These are phyloP conservation scores for Phytopythium aichiense DNA, from an alignment of 352 stramenopile genomes.

Conservation along the genomic window DNA sequence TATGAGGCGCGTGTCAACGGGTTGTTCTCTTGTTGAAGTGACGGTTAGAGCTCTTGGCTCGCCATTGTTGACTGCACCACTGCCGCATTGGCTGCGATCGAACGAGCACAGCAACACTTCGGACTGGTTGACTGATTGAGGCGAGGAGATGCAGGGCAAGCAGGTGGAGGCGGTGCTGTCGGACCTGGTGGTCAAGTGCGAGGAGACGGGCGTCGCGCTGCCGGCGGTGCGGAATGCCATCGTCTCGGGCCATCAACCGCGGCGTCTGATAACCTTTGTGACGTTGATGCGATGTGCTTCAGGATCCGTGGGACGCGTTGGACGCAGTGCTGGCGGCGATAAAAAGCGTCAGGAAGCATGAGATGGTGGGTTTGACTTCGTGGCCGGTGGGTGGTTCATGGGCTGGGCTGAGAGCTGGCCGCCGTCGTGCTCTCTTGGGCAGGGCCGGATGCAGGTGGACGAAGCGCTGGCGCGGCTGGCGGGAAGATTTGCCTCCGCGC, in stretches of 20 bases:
- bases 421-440: neutral
- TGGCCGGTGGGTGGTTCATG: no score
- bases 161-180: conserved; percentile 44
- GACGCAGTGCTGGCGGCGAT: conserved; percentile 36
- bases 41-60: neutral
- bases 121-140: neutral
- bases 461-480: conserved; percentile 37
- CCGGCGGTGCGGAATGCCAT: conserved; percentile 23
- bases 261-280: neutral
- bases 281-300: neutral
- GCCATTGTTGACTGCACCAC: neutral
- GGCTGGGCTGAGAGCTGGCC: neutral
- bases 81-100: neutral
- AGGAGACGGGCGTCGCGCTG: conserved; percentile 39
- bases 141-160: conserved; percentile 44
- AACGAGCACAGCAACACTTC: neutral
- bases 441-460: conserved; percentile 31
- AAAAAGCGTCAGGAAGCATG: conserved; percentile 28
- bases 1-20: neutral
- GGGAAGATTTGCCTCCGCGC: conserved; percentile 20
- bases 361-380: conserved; percentile 20
- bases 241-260: no score
- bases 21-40: neutral
- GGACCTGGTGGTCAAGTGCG: conserved; percentile 63
- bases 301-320: conserved; percentile 45